These are phyloP conservation scores for Trametes polyzona DNA, from an alignment of 1,284 basidiomycete genomes.

Conservation along the genomic window DNA sequence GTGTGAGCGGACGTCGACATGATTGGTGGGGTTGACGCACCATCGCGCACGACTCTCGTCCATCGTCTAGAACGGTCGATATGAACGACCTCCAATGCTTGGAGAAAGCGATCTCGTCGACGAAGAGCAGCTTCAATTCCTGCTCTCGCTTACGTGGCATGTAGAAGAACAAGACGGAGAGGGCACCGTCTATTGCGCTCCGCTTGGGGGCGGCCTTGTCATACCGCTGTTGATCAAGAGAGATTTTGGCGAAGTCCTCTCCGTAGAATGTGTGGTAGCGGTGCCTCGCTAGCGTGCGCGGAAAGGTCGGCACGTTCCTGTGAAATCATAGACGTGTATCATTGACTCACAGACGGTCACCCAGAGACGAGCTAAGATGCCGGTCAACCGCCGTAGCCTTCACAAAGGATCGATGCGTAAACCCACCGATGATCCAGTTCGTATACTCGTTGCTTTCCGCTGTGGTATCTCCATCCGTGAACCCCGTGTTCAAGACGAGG, in stretches of 20 bases:
- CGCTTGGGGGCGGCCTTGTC: slow-evolving; percentile 2
- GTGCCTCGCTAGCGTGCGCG: slow-evolving; percentile 19
- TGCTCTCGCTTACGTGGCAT: slow-evolving; percentile 16
- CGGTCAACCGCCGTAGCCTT: too few relatives aligned
- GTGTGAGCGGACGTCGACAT: not conserved
- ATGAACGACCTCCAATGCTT: slow-evolving; percentile 34
- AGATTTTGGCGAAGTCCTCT: slow-evolving; percentile 32
- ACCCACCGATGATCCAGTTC: slow-evolving; percentile 28
- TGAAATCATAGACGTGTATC: not conserved
- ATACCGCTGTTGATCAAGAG: slow-evolving; percentile 26
- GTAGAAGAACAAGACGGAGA: slow-evolving; percentile 26
- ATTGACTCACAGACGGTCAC: slow-evolving; percentile 18
- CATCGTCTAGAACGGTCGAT: slow-evolving; percentile 9
- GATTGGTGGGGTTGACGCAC: slow-evolving; percentile 1
- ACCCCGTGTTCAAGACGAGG: not conserved
- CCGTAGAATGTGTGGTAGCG: slow-evolving; percentile 33
- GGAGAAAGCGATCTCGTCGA: slow-evolving; percentile 29
- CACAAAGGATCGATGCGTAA: not conserved
- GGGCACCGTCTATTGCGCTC: slow-evolving; percentile 5
- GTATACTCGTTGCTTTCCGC: slow-evolving; percentile 18
- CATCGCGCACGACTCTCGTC: slow-evolving; percentile 24
- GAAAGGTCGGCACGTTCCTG: too few relatives aligned
- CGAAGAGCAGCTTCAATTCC: slow-evolving; percentile 26
- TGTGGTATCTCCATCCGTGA: not conserved
- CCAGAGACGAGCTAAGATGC: slow-evolving; percentile 26